Base-by-base conservation (phyloP, 768 basidiomycete genomes). In the Mrakia hoshinonis region DNA sequence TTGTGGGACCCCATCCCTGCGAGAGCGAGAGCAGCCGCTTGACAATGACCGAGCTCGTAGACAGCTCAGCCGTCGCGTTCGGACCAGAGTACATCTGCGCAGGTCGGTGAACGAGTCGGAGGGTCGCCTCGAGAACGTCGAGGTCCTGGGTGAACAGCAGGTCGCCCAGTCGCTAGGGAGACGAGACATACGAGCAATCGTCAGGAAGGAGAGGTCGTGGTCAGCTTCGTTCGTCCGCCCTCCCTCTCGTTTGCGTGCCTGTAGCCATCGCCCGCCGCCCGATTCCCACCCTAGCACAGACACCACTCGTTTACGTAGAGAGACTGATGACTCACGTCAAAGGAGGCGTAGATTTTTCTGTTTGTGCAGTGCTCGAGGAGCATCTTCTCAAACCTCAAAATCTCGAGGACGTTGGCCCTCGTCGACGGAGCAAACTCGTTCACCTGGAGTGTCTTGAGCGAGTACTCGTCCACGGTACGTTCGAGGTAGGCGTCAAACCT, bases 321-420 rank as follows among this genome's bases (percentile, higher is more conserved):
- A 51, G 67, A 31, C 67, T 60, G n/a, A 24, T 18, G 10, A 82
- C 92, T 81, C 81, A 98, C 95, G 79, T 99, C 96, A 80, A 96
- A 99, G 4, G 92, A 95, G 73, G 86, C 87, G 81, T 89, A 99
- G 70, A 93, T 90, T 82, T 97, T 98, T 77, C 96, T 84, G 79
- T 95, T 98, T 49, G 96, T 99, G 60, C 93, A 95, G 79, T 97
- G 96, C 81, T 98, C 96, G 76, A 99, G 83, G 65, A 99, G 81
- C 48, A 98, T 81, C 73, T 90, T 85, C 81, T 92, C 87, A 74
- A 99, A 93, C 75, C 87, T 84, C 73, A 99, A 85, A 74, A 99
- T 88, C 78, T 89, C 87, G 73, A 87, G 85, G 15, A 97, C 78
- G 3, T 86, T 82, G 70, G 84, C 84, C 83, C 92, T 94, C 31